Conservation (phyloP, 2,329 filamentous ascomycete genomes). For the Aspergillus japonicus region DNA sequence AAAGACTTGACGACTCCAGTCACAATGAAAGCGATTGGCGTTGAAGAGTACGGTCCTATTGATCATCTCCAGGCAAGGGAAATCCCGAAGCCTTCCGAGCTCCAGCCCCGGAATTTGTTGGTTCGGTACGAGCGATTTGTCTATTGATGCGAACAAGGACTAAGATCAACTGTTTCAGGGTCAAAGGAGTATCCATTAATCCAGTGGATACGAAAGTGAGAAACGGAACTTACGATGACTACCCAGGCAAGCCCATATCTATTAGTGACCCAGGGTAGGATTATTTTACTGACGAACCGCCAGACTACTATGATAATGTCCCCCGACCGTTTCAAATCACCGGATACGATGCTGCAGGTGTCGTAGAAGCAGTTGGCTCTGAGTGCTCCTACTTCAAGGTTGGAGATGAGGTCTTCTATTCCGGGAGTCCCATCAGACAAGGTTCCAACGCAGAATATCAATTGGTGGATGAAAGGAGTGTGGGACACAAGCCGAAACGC, state of each 20-base stretch:
- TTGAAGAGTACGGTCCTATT: conserved; percentile 19
- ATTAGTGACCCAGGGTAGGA: background rate
- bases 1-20: background rate
- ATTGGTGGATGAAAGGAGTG: conserved; percentile 43
- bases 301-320: conserved; percentile 35
- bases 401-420: conserved; percentile 48
- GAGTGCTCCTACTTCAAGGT: conserved; percentile 36
- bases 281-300: background rate
- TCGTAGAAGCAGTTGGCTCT: conserved; percentile 36
- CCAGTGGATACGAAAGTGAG: conserved; percentile 42
- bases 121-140: conserved; percentile 26
- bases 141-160: background rate
- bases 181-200: conserved; percentile 41
- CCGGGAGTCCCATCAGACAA: conserved; percentile 39
- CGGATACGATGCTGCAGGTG: conserved; percentile 47
- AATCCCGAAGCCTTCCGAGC: conserved; percentile 27
- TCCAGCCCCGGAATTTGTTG: conserved; percentile 36
- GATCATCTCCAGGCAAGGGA: conserved; percentile 17
- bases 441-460: conserved; percentile 46
- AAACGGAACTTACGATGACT: conserved; percentile 38
- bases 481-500: conserved; percentile 41
- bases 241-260: conserved; percentile 20
- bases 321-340: conserved; percentile 38
- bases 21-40: conserved; percentile 11
- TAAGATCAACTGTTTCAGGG: conserved; percentile 25